Evolutionary conservation across 1,284 basidiomycete genomes (phyloP), one percentile per base, ranked within the genome.

Genomic region (Gomphus sp.): DNA sequence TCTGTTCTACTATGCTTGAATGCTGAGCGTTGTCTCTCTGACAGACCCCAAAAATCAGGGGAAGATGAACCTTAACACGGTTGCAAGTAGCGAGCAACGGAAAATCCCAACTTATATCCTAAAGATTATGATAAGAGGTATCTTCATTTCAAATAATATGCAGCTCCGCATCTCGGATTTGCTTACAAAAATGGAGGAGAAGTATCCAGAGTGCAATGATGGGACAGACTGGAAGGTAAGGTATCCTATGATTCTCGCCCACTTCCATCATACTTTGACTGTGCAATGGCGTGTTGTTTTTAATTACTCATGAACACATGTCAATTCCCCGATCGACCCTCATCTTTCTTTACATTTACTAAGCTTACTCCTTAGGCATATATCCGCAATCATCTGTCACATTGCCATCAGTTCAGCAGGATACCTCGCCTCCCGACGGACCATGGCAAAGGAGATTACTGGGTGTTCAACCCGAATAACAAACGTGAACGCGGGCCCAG

Each of bases 361-460:
- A 25, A 41, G 5, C 10, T 18, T n/a, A 16, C 44, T 14, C 3
- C 44, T 11, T 49, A 91, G 82, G 87, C 87, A 66, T 94, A 91
- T 6, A 91, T 97, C 58, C 81, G 94, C n/a, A 93, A 97, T 71
- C 91, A 89, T 63, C 76, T 98, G 1, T 93, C 90, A 1, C 74
- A 96, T 33, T 89, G 93, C 71, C 84, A 88, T 65, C 85, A 89
- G 62, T 97, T 96, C 70, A 72, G 78, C 59, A 82, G 82, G 54
- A 77, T 80, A 8, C 71, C 75, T 5, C 77, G 85, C 31, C 82
- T 84, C 0, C 77, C 85, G 52, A 82, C 80, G 0, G 84, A 87
- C 64, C 85, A 85, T 0, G 88, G 88, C 0, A 87, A 87, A 65
- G 89, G 89, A 0, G 78, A 74, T 43, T 89, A 89, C 65, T 90